Conservation (phyloP, 2,329 filamentous ascomycete species). For the Arthrobotrys megalospora region DNA sequence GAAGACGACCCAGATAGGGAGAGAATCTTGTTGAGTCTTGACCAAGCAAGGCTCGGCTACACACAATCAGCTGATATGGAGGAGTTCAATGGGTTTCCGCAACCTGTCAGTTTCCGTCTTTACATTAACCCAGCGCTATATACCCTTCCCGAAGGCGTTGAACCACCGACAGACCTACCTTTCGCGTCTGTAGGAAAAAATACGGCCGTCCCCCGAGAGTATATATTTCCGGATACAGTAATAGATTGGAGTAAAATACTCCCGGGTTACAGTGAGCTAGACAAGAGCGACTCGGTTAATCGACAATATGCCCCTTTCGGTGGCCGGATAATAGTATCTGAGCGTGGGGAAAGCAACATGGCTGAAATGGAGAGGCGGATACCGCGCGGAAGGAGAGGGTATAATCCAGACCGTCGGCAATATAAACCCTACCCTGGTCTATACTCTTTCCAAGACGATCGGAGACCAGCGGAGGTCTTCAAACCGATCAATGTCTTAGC, state of each 20-base stretch:
- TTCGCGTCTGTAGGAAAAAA: slow-evolving; percentile 21
- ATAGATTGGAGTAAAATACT: background rate
- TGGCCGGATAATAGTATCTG: slow-evolving; percentile 7
- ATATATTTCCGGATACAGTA: background rate
- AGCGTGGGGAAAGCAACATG: background rate
- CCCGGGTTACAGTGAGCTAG: background rate
- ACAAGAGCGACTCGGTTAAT: slow-evolving; percentile 3
- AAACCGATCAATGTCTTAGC: slow-evolving; percentile 29
- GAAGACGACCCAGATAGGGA: background rate
- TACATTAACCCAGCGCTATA: slow-evolving; percentile 33
- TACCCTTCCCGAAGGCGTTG: background rate
- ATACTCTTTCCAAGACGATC: slow-evolving; percentile 16
- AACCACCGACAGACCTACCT: slow-evolving; percentile 3
- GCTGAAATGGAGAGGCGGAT: background rate
- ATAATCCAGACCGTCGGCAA: too few species aligned
- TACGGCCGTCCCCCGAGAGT: background rate
- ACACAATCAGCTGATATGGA: background rate
- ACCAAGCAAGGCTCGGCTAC: slow-evolving; percentile 27
- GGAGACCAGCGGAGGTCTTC: slow-evolving; percentile 29
- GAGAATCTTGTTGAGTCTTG: slow-evolving; percentile 18
- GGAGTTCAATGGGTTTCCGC: slow-evolving; percentile 12
- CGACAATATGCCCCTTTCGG: slow-evolving; percentile 11
- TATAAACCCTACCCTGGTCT: slow-evolving; percentile 9
- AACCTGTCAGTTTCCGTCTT: slow-evolving; percentile 39
- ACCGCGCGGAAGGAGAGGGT: background rate